A percentile compares a stretch with the other conserved stretches of the same genome.
These are phyloP conservation scores for Fusarium sp. DNA, from an alignment of 2,329 filamentous ascomycete species.

Conservation along the genomic window DNA sequence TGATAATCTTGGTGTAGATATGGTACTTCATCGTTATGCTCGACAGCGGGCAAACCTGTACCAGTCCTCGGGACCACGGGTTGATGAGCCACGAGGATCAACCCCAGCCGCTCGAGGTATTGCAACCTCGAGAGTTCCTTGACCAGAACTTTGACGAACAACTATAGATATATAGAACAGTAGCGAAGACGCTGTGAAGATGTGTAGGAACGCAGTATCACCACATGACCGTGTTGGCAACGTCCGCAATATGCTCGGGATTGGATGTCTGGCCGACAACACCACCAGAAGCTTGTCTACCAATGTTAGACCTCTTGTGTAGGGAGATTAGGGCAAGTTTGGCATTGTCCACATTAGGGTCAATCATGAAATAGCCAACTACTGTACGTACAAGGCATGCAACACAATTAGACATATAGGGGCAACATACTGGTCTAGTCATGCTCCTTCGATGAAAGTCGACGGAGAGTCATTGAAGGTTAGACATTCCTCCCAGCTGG, in stretches of 20 bases:
- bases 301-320: background rate
- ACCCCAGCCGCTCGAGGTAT: background rate
- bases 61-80: background rate
- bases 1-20: too few species aligned
- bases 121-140: too few species aligned
- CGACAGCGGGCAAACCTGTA: too few species aligned
- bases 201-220: too few species aligned
- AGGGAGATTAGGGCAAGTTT: background rate
- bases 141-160: too few species aligned
- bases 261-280: background rate
- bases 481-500: fast-evolving
- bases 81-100: background rate
- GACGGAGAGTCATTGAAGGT: fast-evolving
- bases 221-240: too few species aligned
- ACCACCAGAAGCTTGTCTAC: background rate
- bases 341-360: background rate
- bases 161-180: too few species aligned
- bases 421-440: background rate
- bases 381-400: background rate
- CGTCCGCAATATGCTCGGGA: too few species aligned
- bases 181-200: too few species aligned
- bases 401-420: background rate
- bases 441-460: fast-evolving
- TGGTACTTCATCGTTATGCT: too few species aligned
- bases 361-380: background rate